Conservation (phyloP, 1,284 basidiomycete species). For the Austropuccinia psidii region DNA sequence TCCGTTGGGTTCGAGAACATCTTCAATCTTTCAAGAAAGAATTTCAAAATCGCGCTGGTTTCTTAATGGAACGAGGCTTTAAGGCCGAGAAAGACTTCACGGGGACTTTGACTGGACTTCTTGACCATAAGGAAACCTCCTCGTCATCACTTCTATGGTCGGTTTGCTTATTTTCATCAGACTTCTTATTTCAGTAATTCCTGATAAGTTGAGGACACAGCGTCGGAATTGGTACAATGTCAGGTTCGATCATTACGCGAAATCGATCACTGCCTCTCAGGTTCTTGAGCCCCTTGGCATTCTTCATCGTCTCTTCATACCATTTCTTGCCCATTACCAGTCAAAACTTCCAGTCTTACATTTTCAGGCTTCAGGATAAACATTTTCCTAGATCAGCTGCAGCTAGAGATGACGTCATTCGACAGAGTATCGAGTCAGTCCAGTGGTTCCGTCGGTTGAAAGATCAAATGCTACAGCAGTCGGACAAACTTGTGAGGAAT, state of each 20-base stretch:
- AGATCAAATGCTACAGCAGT: not conserved
- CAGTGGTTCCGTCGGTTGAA: not conserved
- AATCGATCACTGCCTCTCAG: conserved; percentile 28
- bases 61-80: conserved; percentile 7
- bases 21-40: conserved; percentile 5
- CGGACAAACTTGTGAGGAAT: conserved; percentile 13
- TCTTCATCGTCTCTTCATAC: conserved; percentile 19
- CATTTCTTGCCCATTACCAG: conserved; percentile 30
- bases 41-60: not conserved
- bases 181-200: not conserved
- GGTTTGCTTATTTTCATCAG: not conserved
- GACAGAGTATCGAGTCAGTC: not conserved
- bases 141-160: conserved; percentile 20
- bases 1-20: conserved; percentile 9
- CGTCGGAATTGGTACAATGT: conserved; percentile 33
- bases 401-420: conserved; percentile 10
- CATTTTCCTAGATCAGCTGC: conserved; percentile 32
- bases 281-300: conserved; percentile 21
- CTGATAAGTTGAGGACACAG: not conserved
- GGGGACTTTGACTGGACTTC: not conserved
- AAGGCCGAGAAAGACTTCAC: conserved; percentile 9
- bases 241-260: conserved; percentile 33
- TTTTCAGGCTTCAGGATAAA: conserved; percentile 33
- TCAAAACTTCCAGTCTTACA: conserved; percentile 19
- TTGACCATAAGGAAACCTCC: conserved; percentile 20